A percentile compares a stretch with the other conserved stretches of the same genome.
Evolutionary conservation across 1,139 yeast genomes (phyloP).

Genomic region (Diutina catenulata): DNA sequence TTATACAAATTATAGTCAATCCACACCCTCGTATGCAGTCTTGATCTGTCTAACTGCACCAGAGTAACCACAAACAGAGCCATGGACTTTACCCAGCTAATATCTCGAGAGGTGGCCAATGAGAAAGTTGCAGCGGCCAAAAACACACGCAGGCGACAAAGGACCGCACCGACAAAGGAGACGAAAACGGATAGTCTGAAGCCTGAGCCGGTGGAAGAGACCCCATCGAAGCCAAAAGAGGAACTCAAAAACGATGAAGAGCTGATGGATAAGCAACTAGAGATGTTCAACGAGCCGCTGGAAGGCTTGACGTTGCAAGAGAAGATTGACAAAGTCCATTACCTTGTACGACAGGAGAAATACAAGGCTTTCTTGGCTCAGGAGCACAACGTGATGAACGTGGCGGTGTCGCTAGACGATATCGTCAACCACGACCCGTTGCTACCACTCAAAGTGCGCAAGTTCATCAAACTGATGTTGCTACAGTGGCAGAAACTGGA

Average conservation of each 20-base stretch:
- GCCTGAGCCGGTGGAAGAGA: neutral
- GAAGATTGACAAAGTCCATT: conserved; percentile 17
- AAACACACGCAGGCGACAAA: conserved; percentile 6
- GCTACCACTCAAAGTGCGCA: conserved; percentile 33
- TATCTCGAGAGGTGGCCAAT: conserved; percentile 19
- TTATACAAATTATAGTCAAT: neutral
- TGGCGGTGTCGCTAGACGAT: conserved; percentile 20
- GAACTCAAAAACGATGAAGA: conserved; percentile 9
- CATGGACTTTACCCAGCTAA: conserved; percentile 22
- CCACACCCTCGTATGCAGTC: neutral
- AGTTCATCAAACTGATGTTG: conserved; percentile 36
- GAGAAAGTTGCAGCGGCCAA: conserved; percentile 5
- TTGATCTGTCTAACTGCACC: neutral
- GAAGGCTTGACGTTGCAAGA: conserved; percentile 14
- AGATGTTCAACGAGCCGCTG: conserved; percentile 13
- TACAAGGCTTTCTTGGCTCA: conserved; percentile 7
- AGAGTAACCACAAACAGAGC: neutral
- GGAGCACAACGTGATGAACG: conserved; percentile 2
- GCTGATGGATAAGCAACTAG: conserved; percentile 14
- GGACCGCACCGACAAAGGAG: conserved; percentile 6
- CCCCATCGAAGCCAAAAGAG: conserved; percentile 7
- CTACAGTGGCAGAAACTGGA: conserved; percentile 27
- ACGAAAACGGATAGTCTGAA: conserved; percentile 5
- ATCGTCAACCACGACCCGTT: conserved; percentile 21
- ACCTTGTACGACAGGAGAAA: conserved; percentile 10